A percentile compares a stretch with the other conserved stretches of the same genome.
Evolutionary conservation across 2,329 filamentous ascomycete species (phyloP).

Genomic region (Colletotrichum sp.): DNA sequence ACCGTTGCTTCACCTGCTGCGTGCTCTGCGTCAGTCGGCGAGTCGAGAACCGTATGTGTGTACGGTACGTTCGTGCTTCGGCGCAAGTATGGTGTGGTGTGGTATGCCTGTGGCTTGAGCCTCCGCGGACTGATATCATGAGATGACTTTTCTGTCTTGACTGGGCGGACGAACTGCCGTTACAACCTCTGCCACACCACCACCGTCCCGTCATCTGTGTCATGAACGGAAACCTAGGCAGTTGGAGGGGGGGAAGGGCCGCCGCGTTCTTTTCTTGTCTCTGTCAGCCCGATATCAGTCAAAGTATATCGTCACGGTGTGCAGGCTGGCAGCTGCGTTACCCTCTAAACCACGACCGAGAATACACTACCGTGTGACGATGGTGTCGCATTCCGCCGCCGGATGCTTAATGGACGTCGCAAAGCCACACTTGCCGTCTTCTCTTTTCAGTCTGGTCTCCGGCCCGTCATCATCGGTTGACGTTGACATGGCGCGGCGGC

Average conservation of each 20-base stretch:
- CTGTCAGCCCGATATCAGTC: not conserved
- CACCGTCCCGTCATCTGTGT: not conserved
- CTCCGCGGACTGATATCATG: not conserved
- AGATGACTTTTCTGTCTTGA: not conserved
- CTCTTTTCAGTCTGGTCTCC: not conserved
- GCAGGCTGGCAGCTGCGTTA: not conserved
- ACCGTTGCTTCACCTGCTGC: not conserved
- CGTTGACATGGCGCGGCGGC: not conserved
- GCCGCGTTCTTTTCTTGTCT: not conserved
- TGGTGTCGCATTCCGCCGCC: not conserved
- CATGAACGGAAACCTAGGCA: not conserved
- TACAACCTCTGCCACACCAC: not conserved
- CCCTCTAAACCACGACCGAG: not conserved
- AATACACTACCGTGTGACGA: not conserved
- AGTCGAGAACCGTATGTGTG: not conserved
- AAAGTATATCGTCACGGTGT: not conserved
- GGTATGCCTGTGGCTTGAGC: not conserved
- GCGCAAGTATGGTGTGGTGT: not conserved
- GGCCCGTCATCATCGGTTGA: constrained; percentile 14
- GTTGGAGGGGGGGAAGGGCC: not conserved
- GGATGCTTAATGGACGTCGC: not conserved
- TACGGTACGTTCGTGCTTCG: not conserved
- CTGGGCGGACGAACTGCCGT: constrained; percentile 7
- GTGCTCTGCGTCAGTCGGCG: not conserved
- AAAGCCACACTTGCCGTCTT: not conserved